Conservation (phyloP, 441 rosid genomes). For the Erodium trifolium region DNA sequence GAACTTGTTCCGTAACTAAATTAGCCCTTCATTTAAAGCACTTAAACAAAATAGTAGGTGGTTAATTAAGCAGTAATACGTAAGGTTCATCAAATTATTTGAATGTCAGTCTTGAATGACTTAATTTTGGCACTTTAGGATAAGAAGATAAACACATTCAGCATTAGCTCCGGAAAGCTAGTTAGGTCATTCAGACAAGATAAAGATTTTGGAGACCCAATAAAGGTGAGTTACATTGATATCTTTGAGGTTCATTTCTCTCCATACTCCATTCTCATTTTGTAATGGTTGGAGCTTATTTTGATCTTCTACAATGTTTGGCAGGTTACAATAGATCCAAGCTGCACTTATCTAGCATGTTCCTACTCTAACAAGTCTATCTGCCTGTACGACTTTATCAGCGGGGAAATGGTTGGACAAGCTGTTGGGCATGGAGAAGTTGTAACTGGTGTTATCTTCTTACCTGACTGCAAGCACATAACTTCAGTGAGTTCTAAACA, state of each 20-base stretch:
- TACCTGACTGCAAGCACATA: slow-evolving; percentile 82
- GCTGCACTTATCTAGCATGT: slow-evolving; percentile 64
- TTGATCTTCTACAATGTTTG: slow-evolving; percentile 14
- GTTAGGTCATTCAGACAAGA: slow-evolving; percentile 64
- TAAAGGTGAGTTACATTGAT: slow-evolving; percentile 42
- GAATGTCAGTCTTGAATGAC: slow-evolving; percentile 2
- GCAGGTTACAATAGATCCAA: slow-evolving; percentile 76
- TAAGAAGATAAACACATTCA: slow-evolving; percentile 67
- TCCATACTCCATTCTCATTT: slow-evolving; percentile 10
- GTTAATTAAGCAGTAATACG: neutral
- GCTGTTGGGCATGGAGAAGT: slow-evolving; percentile 78
- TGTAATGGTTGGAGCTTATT: slow-evolving; percentile 20
- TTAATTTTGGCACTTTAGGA: slow-evolving; percentile 36
- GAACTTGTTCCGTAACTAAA: slow-evolving; percentile 7
- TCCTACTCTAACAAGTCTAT: slow-evolving; percentile 69
- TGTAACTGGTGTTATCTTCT: slow-evolving; percentile 67
- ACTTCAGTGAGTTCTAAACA: slow-evolving; percentile 56
- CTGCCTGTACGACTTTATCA: slow-evolving; percentile 53
- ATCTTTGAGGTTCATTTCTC: slow-evolving; percentile 8
- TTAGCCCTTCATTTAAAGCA: neutral
- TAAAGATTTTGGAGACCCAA: slow-evolving; percentile 67
- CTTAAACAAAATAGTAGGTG: slow-evolving; percentile 5
- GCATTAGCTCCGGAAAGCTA: slow-evolving; percentile 56
- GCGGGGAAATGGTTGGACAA: slow-evolving; percentile 61
- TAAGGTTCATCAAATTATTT: too few relatives aligned